Evolutionary conservation across 176 grass and related monocot species (phyloP).

Genomic region (Olyra latifolia): DNA sequence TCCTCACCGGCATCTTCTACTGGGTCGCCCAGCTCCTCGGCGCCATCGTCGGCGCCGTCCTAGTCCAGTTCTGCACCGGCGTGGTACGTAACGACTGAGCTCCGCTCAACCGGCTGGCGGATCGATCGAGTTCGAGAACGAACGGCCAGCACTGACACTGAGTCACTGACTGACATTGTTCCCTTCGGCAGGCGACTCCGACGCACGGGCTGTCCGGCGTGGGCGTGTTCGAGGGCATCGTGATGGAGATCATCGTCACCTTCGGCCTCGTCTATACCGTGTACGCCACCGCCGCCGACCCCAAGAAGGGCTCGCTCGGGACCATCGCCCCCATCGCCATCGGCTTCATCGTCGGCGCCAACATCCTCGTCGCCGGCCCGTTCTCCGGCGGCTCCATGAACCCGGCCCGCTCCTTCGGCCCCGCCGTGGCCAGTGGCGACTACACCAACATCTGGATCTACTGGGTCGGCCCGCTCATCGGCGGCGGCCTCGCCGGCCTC

Average conservation of each 20-base stretch:
- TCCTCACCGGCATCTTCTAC: slow-evolving; percentile 78
- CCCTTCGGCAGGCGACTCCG: slow-evolving; percentile 39
- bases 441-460: slow-evolving; percentile 58
- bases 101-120: not conserved
- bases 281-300: slow-evolving; percentile 77
- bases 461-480: slow-evolving; percentile 59
- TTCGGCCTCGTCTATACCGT: slow-evolving; percentile 81
- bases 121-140: not conserved
- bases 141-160: not conserved
- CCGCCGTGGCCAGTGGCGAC: slow-evolving; percentile 56
- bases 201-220: slow-evolving; percentile 66
- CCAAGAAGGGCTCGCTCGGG: slow-evolving; percentile 70
- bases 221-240: slow-evolving; percentile 59
- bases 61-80: slow-evolving; percentile 63
- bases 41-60: slow-evolving; percentile 61
- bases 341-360: slow-evolving; percentile 65
- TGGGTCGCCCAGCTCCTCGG: slow-evolving; percentile 80
- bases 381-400: slow-evolving; percentile 69
- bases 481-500: slow-evolving; percentile 54
- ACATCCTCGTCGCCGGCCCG: slow-evolving; percentile 58
- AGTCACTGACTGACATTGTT: not conserved
- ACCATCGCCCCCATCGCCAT: slow-evolving; percentile 68
- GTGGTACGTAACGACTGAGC: slow-evolving; percentile 23
- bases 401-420: slow-evolving; percentile 61
- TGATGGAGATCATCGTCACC: slow-evolving; percentile 79